These are phyloP conservation scores for Berkeleyomyces basicola DNA, from an alignment of 2,329 filamentous ascomycete species.

Conservation along the genomic window DNA sequence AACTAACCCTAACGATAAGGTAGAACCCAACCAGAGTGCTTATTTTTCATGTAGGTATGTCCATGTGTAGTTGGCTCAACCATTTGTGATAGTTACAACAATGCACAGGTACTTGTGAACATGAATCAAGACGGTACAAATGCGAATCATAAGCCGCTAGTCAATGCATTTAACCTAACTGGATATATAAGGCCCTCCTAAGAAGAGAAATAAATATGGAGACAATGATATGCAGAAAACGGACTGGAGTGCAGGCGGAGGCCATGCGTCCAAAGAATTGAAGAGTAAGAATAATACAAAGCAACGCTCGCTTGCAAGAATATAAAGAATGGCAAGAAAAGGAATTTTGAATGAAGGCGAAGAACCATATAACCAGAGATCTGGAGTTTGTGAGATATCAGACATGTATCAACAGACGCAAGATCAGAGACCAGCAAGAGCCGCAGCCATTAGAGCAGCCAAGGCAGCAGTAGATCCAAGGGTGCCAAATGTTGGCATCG, in stretches of 20 bases:
- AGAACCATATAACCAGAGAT: background rate
- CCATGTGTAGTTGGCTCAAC: no score
- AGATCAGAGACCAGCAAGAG: background rate
- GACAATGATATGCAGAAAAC: background rate
- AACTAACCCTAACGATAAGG: background rate
- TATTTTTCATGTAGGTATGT: background rate
- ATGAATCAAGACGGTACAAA: background rate
- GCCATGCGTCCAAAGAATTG: background rate
- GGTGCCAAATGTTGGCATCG: background rate
- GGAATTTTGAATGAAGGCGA: background rate
- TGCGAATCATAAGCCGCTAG: background rate
- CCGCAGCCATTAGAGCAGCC: background rate
- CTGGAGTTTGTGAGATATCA: background rate
- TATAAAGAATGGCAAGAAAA: background rate
- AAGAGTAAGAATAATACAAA: background rate
- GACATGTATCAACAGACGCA: no score
- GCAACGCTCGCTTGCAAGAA: slow-evolving; percentile 1
- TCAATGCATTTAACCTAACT: background rate
- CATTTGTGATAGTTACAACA: no score
- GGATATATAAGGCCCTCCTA: background rate
- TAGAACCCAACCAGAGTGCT: background rate
- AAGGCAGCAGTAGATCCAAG: background rate
- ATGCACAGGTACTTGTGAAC: no score
- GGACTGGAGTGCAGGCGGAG: background rate
- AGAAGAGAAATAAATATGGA: background rate